Conservation (phyloP, 2,329 filamentous ascomycete species). For the Cephalotrichum gorgonifer region DNA sequence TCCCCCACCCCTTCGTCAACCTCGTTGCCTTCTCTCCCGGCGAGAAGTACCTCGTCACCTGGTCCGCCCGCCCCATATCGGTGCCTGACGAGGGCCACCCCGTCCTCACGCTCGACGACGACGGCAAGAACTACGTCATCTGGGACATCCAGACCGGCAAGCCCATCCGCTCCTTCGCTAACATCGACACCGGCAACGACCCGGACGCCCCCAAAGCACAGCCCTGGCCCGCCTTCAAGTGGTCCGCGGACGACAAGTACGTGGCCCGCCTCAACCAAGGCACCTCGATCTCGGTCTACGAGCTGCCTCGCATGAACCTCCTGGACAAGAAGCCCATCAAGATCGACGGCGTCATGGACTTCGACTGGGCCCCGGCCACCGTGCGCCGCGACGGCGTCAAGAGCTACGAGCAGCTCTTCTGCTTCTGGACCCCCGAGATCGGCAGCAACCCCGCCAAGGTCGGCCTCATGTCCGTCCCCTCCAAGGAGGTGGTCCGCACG, state of each 20-base stretch:
- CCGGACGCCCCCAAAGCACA: slow-evolving; percentile 45
- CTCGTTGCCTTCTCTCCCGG: slow-evolving; percentile 89
- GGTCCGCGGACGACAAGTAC: slow-evolving; percentile 96
- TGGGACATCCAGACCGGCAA: slow-evolving; percentile 91
- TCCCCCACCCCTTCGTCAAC: slow-evolving; percentile 92
- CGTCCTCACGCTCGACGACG: slow-evolving; percentile 78
- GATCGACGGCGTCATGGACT: slow-evolving; percentile 93
- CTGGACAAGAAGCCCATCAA: slow-evolving; percentile 89
- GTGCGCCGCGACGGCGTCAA: slow-evolving; percentile 77
- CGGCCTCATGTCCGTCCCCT: slow-evolving; percentile 89
- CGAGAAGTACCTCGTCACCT: slow-evolving; percentile 91
- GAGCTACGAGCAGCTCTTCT: slow-evolving; percentile 89
- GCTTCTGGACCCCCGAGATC: slow-evolving; percentile 98
- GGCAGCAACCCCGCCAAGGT: slow-evolving; percentile 97
- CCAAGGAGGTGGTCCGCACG: slow-evolving; percentile 86
- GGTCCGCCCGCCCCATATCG: slow-evolving; percentile 88
- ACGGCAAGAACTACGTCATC: slow-evolving; percentile 98
- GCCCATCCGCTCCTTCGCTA: slow-evolving; percentile 86
- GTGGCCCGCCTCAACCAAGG: slow-evolving; percentile 85
- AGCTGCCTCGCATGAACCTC: slow-evolving; percentile 79
- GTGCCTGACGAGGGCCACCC: slow-evolving; percentile 83
- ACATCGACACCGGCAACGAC: slow-evolving; percentile 65
- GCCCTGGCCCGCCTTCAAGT: slow-evolving; percentile 98
- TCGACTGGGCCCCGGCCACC: slow-evolving; percentile 89
- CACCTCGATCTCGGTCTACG: slow-evolving; percentile 83